phyloP scores from a whole-genome alignment of 148 eudicot species.

The Amaranthus hypochondriacus region DNA sequence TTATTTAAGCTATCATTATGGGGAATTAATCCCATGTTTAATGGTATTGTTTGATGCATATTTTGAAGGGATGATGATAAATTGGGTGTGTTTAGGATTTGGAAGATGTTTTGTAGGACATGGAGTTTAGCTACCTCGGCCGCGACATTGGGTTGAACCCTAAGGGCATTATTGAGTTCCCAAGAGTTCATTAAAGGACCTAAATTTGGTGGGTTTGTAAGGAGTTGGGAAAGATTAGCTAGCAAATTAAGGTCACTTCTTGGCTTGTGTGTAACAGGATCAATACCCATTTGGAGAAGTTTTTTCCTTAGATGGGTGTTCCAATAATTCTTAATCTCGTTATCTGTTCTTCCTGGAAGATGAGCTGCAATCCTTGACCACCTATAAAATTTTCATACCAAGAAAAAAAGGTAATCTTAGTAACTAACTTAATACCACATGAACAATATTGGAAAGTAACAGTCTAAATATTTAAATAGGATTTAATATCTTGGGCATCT shows the following conservation, averaged over 20 bases:
- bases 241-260: slow-evolving; percentile 38
- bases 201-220: slow-evolving; percentile 34
- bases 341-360: slow-evolving; percentile 63
- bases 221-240: slow-evolving; percentile 41
- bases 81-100: slow-evolving; percentile 33
- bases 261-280: slow-evolving; percentile 54
- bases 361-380: slow-evolving; percentile 62
- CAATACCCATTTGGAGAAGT: slow-evolving; percentile 47
- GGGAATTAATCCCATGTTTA: slow-evolving; percentile 18
- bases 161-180: slow-evolving; percentile 33
- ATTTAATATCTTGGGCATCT: too few species aligned
- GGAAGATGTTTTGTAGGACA: slow-evolving; percentile 49
- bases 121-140: slow-evolving; percentile 49
- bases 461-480: too few species aligned
- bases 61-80: neutral
- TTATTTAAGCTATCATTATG: slow-evolving; percentile 8
- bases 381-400: slow-evolving; percentile 16
- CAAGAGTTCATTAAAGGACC: slow-evolving; percentile 30
- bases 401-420: neutral
- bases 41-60: slow-evolving; percentile 1
- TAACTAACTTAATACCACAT: too few species aligned
- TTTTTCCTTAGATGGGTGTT: slow-evolving; percentile 58
- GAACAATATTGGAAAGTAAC: too few species aligned
- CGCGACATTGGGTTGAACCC: slow-evolving; percentile 29
- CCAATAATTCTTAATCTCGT: slow-evolving; percentile 71